phyloP scores from a whole-genome alignment of 495 filamentous ascomycete species.

The Neurospora tetraspora region DNA sequence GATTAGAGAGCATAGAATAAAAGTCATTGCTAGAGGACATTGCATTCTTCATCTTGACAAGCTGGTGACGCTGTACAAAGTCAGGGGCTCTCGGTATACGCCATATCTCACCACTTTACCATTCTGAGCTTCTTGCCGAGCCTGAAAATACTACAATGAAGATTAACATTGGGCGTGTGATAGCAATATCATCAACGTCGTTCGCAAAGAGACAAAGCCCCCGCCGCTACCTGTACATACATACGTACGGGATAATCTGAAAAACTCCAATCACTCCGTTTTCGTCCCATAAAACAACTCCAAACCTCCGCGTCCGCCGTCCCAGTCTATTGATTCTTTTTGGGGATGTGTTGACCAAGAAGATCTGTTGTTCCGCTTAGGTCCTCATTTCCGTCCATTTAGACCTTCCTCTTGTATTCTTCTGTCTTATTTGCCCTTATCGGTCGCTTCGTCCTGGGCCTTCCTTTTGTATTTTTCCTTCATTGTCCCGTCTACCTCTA shows the following conservation, averaged over 20 bases:
- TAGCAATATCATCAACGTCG: neutral
- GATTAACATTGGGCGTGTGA: neutral
- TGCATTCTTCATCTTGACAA: neutral
- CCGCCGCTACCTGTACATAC: neutral
- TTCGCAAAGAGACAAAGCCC: neutral
- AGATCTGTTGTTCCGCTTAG: neutral
- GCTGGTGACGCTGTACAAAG: neutral
- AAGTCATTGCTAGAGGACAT: neutral
- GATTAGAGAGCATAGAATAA: neutral
- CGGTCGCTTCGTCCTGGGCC: neutral
- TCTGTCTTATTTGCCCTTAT: neutral
- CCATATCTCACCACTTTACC: neutral
- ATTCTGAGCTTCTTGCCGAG: neutral
- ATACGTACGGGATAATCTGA: neutral
- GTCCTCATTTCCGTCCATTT: neutral
- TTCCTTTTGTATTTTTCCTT: neutral
- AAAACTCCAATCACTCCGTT: neutral
- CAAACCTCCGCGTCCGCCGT: neutral
- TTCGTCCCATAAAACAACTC: neutral
- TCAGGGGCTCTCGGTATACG: neutral
- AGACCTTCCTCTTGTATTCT: neutral
- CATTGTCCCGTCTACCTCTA: neutral
- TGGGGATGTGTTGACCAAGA: neutral
- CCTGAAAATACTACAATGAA: neutral
- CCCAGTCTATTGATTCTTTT: neutral